Base-by-base conservation (phyloP, 495 filamentous ascomycete genomes). In the Penicillium salamii region DNA sequence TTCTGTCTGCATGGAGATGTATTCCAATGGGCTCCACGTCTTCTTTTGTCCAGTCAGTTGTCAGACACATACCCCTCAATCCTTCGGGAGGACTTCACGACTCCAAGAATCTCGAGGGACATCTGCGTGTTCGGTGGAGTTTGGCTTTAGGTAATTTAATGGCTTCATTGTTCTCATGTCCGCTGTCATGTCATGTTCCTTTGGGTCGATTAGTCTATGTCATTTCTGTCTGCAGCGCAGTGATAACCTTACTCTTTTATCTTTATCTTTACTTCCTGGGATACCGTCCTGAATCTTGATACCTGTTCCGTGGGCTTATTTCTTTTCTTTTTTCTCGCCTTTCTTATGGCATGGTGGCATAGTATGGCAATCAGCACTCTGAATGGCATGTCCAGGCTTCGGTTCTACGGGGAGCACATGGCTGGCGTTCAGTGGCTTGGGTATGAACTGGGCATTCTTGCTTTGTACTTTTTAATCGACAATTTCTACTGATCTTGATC, bases 81-180 rank as follows among this genome's bases (percentile, higher is more conserved):
- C 18, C 26, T 35, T 32, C 29, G 29, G 12, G 24, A 6, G 46
- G 26, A 35, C 24, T 31, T 33, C 12, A 2, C 20, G 17, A n/a
- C 33, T 32, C 21, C 36, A 11, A 13, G 38, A n/a, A n/a, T 24
- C 13, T 31, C 33, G 17, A 18, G 46, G 35, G 24, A 26, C 15
- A 32, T 48, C 19, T 33, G 46, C 46, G 46, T 48, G 28, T 48
- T 48, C 32, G 46, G 26, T 39, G 46, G 46, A 48, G 46, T 48
- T 48, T 17, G 46, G 46, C 38, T 32, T 24, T 48, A 24, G 46
- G 35, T 48, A n/a, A 40, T 48, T 8, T 39, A 21, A 21, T 39
- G 36, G 7, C 29, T 26, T 26, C 42, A 44, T 34, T 31, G 34
- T 29, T 20, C 15, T 29, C 26, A 17, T 40, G n/a, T 15, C 29